These are phyloP conservation scores for Lantana camara DNA, from an alignment of 257 asterid species.

Conservation along the genomic window DNA sequence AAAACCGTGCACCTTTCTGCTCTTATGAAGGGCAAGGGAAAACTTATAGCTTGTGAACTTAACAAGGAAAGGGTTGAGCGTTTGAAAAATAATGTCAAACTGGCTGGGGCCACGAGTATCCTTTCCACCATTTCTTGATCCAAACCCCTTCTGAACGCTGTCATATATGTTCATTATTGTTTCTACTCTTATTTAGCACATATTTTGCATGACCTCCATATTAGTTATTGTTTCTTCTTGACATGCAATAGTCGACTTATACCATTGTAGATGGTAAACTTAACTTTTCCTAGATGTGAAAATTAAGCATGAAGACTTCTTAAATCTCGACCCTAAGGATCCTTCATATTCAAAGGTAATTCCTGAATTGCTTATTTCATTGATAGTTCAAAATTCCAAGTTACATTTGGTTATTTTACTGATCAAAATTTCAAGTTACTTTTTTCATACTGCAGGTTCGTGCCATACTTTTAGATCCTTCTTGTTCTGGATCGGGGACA, in stretches of 20 bases:
- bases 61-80: constrained; percentile 72
- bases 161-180: background rate
- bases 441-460: constrained; percentile 50
- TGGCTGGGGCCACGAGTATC: constrained; percentile 92
- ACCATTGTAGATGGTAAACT: constrained; percentile 31
- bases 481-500: constrained; percentile 98
- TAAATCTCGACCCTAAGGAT: constrained; percentile 63
- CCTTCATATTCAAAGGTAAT: constrained; percentile 72
- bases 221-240: background rate
- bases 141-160: background rate
- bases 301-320: constrained; percentile 78
- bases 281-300: constrained; percentile 71
- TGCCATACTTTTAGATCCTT: constrained; percentile 91
- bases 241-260: background rate
- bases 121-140: constrained; percentile 34
- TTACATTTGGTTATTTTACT: background rate
- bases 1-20: constrained; percentile 95
- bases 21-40: constrained; percentile 84
- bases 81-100: constrained; percentile 54
- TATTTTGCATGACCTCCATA: background rate
- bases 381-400: constrained; percentile 6
- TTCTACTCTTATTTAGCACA: background rate
- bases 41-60: constrained; percentile 87
- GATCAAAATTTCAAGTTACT: background rate
- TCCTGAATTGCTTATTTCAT: background rate